A percentile compares a stretch with the other conserved stretches of the same genome.
phyloP scores from a whole-genome alignment of 305 asterid species.

The Plantago lanceolata region DNA sequence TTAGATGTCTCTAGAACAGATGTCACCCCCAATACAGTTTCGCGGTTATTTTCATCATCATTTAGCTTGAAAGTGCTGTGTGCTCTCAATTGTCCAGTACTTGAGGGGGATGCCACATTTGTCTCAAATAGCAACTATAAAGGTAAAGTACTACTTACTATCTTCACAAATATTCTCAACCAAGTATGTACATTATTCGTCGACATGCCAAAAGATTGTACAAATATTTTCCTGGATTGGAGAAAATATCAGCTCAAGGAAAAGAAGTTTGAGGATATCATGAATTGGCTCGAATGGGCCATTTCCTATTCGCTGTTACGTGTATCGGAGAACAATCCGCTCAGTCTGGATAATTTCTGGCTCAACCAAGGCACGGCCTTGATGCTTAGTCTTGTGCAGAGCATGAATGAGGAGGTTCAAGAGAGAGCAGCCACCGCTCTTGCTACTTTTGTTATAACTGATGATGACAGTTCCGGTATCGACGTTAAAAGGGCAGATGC shows the following conservation, averaged over 20 bases:
- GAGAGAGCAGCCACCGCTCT: slow-evolving; percentile 93
- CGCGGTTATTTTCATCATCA: slow-evolving; percentile 55
- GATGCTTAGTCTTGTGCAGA: slow-evolving; percentile 73
- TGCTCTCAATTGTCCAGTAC: slow-evolving; percentile 62
- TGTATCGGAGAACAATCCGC: slow-evolving; percentile 78
- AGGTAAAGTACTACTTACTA: slow-evolving; percentile 66
- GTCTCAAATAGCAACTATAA: slow-evolving; percentile 49
- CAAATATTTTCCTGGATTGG: slow-evolving; percentile 57
- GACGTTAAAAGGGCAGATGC: slow-evolving; percentile 82
- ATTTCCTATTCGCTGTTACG: slow-evolving; percentile 80
- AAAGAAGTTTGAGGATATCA: slow-evolving; percentile 43
- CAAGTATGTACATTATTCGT: slow-evolving; percentile 56
- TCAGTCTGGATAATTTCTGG: slow-evolving; percentile 81
- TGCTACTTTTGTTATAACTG: slow-evolving; percentile 79
- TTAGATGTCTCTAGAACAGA: slow-evolving; percentile 92
- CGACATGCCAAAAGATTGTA: slow-evolving; percentile 41
- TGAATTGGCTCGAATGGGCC: slow-evolving; percentile 85
- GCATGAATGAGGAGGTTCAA: slow-evolving; percentile 83
- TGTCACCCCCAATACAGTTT: slow-evolving; percentile 42
- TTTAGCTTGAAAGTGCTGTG: slow-evolving; percentile 64
- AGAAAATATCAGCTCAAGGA: slow-evolving; percentile 40
- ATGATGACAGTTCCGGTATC: slow-evolving; percentile 77
- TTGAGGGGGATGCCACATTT: slow-evolving; percentile 60
- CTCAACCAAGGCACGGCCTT: slow-evolving; percentile 70
- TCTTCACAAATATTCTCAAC: slow-evolving; percentile 60